Base-by-base conservation (phyloP, 75 land plant species). In the Cryptomeria japonica region DNA sequence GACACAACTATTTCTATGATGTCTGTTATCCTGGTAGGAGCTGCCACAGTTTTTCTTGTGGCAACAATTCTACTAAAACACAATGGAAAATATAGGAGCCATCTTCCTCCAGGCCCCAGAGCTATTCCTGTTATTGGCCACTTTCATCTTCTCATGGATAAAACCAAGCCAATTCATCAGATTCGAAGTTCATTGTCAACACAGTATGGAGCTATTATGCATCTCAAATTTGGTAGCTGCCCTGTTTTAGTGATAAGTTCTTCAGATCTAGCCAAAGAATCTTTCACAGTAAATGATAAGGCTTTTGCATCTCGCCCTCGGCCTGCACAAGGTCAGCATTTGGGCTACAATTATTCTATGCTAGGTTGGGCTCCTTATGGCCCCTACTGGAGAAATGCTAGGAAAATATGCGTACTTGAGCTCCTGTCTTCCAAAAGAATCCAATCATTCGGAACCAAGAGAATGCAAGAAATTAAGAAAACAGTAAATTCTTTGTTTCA, bases 381-480 rank as follows among this genome's bases (percentile, higher is more conserved):
- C 18, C 89, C 90, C 0, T 84, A 77, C 47, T 94, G 94, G 93
- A 88, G 91, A 34, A 85, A 86, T 72, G 86, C 91, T 34, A 87
- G 92, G 1, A 90, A 89, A 51, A 77, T 93, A 19, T 84, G 91
- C 76, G 83, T 87, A 4, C 37, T 90, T 12, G 94, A 94, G 88
- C 91, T 94, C 32, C 89, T 94, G 56, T 88, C 91, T 0, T 70
- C 87, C 25, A 88, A 88, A 25, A 85, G 90, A 31, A 85, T 93
- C 11, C 88, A 91, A 22, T 80, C 83, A 22, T 80, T 80, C n/a
- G 25, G 44, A 42, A 9, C 25, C 7, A 80, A 39, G 11, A 41
- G 83, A 41, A 42, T 80, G 28, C 9, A 41, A 77, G 83, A 80
- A 42, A 19, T 80, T 9, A 15, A 19, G 3, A 22, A 25, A 25